Evolutionary conservation across 495 filamentous ascomycete species (phyloP).

Genomic region (Neurospora sp.): DNA sequence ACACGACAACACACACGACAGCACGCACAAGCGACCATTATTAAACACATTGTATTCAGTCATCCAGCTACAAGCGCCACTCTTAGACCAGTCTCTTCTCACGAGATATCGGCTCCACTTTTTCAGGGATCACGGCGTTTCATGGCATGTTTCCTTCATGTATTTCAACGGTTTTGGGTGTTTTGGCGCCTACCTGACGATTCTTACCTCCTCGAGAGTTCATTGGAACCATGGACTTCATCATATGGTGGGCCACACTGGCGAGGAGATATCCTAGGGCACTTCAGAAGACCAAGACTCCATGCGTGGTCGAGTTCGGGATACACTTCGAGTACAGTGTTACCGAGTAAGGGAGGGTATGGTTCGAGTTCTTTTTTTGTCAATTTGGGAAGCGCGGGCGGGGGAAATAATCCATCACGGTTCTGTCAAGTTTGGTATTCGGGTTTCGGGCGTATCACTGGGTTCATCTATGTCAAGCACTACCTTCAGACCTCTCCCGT

Average conservation of each 20-base stretch:
- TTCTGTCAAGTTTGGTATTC: neutral
- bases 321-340: neutral
- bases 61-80: neutral
- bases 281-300: neutral
- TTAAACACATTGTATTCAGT: neutral
- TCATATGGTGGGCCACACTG: neutral
- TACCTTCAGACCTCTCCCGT: neutral
- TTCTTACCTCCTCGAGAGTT: neutral
- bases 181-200: neutral
- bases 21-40: neutral
- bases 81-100: constrained; percentile 2
- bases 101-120: constrained; percentile 1
- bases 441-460: neutral
- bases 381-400: neutral
- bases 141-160: neutral
- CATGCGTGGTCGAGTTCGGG: neutral
- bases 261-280: neutral
- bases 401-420: neutral
- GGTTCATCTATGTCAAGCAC: neutral
- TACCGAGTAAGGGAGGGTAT: neutral
- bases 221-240: neutral
- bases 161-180: neutral
- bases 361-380: neutral
- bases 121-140: neutral
- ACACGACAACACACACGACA: neutral